Base-by-base conservation (phyloP, 176 grass and related monocot genomes). In the Alloteropsis semialata region DNA sequence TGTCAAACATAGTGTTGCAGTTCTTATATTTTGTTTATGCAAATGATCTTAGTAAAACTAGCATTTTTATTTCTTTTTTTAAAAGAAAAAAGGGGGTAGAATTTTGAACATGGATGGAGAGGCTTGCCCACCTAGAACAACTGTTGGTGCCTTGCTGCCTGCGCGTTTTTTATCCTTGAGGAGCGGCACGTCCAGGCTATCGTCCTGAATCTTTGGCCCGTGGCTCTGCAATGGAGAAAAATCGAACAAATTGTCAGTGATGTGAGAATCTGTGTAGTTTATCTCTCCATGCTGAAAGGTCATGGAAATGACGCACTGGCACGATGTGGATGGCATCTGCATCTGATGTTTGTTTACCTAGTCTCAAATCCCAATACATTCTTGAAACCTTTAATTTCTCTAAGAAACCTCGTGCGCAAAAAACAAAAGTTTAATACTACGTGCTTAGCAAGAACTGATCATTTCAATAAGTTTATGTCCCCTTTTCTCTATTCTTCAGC, bases 81-180 rank as follows among this genome's bases (percentile, higher is more conserved):
- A 2, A 9, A 22, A 8, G 19, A 36, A 36, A 36, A 36, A n/a
- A n/a, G n/a, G n/a, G n/a, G n/a, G n/a, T 36, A 36, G 1, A 8
- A 22, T n/a, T 55, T 1, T 24, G 24, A 56, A 12, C 5, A 38
- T 25, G 8, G 44, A 53, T n/a, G n/a, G n/a, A n/a, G n/a, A n/a
- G n/a, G 11, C 10, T 61, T 70, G 28, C 75, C 84, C 69, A 88
- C 87, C 82, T 8, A 89, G 60, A 46, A 89, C 42, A 27, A 89
- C 36, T 29, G 60, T 58, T 0, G 75, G 87, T 8, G 81, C 87
- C 69, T 84, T 84, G 67, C 69, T 80, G 67, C 75, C 60, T 12
- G n/a, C 14, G 9, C 39, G 67, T 29, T 84, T 79, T 34, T 80
- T 89, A 0, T 80, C 69, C 60, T 84, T 84, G 2, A 89, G 27